Conservation (phyloP, 2,329 filamentous ascomycete species). For the Chaetomiaceae sp. region DNA sequence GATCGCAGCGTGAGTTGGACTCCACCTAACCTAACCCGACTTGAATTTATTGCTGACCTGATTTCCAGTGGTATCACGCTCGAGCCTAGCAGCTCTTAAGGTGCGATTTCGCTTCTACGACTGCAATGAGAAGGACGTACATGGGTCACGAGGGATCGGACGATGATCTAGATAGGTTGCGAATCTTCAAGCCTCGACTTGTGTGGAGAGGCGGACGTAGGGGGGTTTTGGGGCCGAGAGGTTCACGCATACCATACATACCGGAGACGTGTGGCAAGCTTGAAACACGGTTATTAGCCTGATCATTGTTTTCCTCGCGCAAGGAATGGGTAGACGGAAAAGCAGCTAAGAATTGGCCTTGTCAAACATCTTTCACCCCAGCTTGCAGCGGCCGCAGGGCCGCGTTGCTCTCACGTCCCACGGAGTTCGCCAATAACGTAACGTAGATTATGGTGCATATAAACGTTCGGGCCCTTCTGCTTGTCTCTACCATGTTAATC, state of each 20-base stretch:
- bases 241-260: neutral
- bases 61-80: conserved; percentile 46
- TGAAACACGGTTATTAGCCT: conserved; percentile 2
- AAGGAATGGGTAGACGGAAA: conserved; percentile 13
- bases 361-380: conserved; percentile 4
- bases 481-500: no score
- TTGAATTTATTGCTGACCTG: conserved; percentile 20
- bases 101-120: conserved; percentile 9
- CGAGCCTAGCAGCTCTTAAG: conserved; percentile 45
- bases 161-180: neutral
- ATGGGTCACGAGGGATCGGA: conserved; percentile 7
- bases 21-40: neutral
- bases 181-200: neutral
- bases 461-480: no score
- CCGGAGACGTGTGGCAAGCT: conserved; percentile 1
- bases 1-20: conserved; percentile 56
- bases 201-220: neutral
- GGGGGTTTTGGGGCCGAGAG: neutral
- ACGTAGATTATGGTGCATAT: no score
- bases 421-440: no score
- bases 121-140: conserved; percentile 11
- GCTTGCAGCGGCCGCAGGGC: no score
- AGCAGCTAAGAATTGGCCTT: conserved; percentile 7
- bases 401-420: no score
- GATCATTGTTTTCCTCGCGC: conserved; percentile 5